Base-by-base conservation (phyloP, 2,329 filamentous ascomycete species). In the Bipolaris cookei region DNA sequence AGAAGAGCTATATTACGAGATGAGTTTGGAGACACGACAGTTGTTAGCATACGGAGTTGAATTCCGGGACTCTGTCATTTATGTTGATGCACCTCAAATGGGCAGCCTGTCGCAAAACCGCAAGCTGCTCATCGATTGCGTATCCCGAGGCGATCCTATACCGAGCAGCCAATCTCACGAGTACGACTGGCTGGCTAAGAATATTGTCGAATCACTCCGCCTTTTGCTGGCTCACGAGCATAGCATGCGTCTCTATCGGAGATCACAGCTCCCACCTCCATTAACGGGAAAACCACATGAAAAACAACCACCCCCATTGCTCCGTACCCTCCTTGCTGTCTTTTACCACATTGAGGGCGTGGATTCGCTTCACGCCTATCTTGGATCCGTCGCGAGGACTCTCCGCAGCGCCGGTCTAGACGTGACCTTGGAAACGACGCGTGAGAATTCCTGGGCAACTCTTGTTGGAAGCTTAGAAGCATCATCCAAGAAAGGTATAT, bases 1-100 rank as follows among this genome's bases (percentile, higher is more conserved):
- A 25, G 88, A 93, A 70, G 95, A 99, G 72, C 79, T 99, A 1
- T 97, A 92, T 84, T 88, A 96, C 66, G 95, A 99, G 76, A 82
- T 98, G 58, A 88, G 89, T 50, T 85, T 91, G 16, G 95, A 99
- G 77, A 88, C 90, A 0, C 88, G 92, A 14, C 83, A 83, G 0
- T 80, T 97, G 20, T 83, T 88, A 3, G 86, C 88, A 10, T 88
- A 90, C 58, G 86, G 88, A 8, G 88, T 97, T 11, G 84, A 83
- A 23, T 84, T 88, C 13, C 82, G 86, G 34, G 86, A 78, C 11
- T 73, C 76, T 2, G 68, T 73, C 21, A 78, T 83, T 39, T 59
- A 69, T 42, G 50, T 78, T 52, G 61, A 73, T 7, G 62, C 59
- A 43, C 65, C 73, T 51, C 57, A 51, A 20, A 54, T 55, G 32